Conservation (phyloP, 495 filamentous ascomycete genomes). For the Hyphodiscus hymeniophilus region DNA sequence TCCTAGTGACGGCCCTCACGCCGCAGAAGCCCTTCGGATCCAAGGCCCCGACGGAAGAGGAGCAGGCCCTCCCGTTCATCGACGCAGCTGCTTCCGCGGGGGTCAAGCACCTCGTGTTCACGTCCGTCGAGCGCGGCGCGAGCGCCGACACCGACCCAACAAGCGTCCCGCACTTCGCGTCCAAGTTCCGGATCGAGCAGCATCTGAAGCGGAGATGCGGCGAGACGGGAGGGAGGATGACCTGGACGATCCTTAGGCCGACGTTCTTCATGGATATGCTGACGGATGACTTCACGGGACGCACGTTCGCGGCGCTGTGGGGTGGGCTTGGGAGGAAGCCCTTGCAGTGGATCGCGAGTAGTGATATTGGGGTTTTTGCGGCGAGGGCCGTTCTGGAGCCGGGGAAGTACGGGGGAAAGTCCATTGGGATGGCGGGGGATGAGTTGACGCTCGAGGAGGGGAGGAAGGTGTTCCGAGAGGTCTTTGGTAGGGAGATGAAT, state of each 20-base stretch:
- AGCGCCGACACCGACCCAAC: slow-evolving; percentile 44
- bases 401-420: slow-evolving; percentile 27
- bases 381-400: slow-evolving; percentile 45
- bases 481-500: slow-evolving; percentile 28
- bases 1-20: slow-evolving; percentile 33
- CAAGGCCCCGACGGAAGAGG: slow-evolving; percentile 38
- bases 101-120: slow-evolving; percentile 60
- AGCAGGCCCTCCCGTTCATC: slow-evolving; percentile 55
- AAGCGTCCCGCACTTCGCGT: slow-evolving; percentile 55
- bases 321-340: slow-evolving; percentile 25
- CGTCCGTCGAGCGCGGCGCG: slow-evolving; percentile 54
- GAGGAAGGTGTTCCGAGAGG: slow-evolving; percentile 27
- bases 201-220: slow-evolving; percentile 36
- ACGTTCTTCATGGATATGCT: slow-evolving; percentile 62
- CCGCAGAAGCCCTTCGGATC: slow-evolving; percentile 35
- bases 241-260: slow-evolving; percentile 53
- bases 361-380: slow-evolving; percentile 57
- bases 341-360: slow-evolving; percentile 45
- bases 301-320: slow-evolving; percentile 44
- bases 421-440: slow-evolving; percentile 36
- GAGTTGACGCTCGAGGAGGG: slow-evolving; percentile 32
- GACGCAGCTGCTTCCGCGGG: slow-evolving; percentile 48
- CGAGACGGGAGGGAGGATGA: slow-evolving; percentile 35
- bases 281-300: slow-evolving; percentile 44
- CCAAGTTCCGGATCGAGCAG: slow-evolving; percentile 57